phyloP scores from a whole-genome alignment of 176 grass and related monocot genomes.

The Ensete ventricosum region DNA sequence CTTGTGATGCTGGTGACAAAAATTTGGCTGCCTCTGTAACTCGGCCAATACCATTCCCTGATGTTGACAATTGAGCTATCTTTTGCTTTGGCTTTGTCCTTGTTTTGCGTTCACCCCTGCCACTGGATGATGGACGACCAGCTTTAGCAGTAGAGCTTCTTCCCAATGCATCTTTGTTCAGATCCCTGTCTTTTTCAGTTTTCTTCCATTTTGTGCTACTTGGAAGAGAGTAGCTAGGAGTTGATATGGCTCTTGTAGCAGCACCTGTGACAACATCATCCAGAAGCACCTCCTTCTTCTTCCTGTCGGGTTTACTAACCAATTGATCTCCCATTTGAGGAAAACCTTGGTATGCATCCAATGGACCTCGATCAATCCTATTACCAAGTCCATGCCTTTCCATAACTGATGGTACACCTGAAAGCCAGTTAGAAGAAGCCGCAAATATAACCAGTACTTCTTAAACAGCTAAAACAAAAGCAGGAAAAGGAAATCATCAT shows the following conservation, averaged over 20 bases:
- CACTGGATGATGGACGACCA: conserved; percentile 46
- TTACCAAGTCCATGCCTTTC: conserved; percentile 33
- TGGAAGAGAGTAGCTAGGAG: conserved; percentile 10
- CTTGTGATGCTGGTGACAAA: conserved; percentile 17
- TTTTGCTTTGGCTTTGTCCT: conserved; percentile 81
- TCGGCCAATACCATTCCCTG: conserved; percentile 47
- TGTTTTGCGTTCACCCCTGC: conserved; percentile 67
- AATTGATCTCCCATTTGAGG: conserved; percentile 14
- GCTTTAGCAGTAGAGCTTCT: conserved; percentile 49
- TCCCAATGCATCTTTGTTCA: conserved; percentile 39
- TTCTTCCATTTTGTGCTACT: conserved; percentile 67
- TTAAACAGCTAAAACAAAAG: neutral
- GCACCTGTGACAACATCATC: conserved; percentile 24
- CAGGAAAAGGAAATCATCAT: neutral
- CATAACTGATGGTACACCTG: conserved; percentile 15
- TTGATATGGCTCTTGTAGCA: conserved; percentile 19
- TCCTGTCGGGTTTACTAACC: conserved; percentile 19
- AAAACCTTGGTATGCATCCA: conserved; percentile 31
- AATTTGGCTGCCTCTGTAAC: conserved; percentile 26
- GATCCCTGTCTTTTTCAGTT: conserved; percentile 48
- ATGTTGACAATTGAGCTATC: conserved; percentile 47
- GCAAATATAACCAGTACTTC: neutral
- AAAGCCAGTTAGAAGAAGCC: conserved; percentile 3
- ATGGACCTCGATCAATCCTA: conserved; percentile 50
- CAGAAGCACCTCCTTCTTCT: conserved; percentile 28